Conservation (phyloP, 352 stramenopile species). For the Phytophthora pini region DNA sequence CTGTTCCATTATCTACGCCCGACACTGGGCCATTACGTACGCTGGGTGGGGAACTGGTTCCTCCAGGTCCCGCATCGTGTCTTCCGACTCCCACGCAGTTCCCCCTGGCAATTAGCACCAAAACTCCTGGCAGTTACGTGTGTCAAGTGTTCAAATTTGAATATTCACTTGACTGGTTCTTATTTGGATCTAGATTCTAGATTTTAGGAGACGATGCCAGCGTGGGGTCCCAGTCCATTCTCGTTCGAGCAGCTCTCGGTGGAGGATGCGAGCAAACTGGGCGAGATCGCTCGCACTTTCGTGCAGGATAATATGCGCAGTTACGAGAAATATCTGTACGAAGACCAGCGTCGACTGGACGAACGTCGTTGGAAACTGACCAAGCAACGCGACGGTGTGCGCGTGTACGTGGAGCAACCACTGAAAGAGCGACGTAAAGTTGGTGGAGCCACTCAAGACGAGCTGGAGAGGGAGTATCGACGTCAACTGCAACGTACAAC, state of each 20-base stretch:
- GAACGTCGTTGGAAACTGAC: constrained; percentile 34
- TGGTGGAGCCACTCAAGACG: constrained; percentile 23
- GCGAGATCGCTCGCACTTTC: constrained; percentile 40
- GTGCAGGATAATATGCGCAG: constrained; percentile 33
- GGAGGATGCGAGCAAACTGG: constrained; percentile 29
- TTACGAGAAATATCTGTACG: constrained; percentile 36
- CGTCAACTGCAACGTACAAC: constrained; percentile 14
- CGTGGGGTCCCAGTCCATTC: constrained; percentile 42
- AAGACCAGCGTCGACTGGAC: constrained; percentile 37
- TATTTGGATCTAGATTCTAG: not conserved
- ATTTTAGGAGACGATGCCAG: constrained; percentile 14
- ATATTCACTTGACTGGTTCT: constrained; percentile 15
- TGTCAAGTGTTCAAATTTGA: constrained; percentile 13
- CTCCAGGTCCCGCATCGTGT: not conserved
- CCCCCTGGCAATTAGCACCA: not conserved
- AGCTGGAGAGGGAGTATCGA: constrained; percentile 31
- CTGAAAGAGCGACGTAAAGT: constrained; percentile 28
- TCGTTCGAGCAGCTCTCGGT: constrained; percentile 33
- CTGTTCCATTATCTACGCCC: not conserved
- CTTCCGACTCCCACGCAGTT: constrained; percentile 19
- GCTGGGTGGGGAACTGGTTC: not conserved
- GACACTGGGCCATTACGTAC: constrained; percentile 22
- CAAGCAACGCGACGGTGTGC: constrained; percentile 34
- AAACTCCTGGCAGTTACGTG: constrained; percentile 1
- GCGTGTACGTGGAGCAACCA: constrained; percentile 36